Percentiles rank a stretch among this genome's conserved stretches.
Conservation (phyloP, 2,329 filamentous ascomycete genomes). For the Aspergillus cejpii region DNA sequence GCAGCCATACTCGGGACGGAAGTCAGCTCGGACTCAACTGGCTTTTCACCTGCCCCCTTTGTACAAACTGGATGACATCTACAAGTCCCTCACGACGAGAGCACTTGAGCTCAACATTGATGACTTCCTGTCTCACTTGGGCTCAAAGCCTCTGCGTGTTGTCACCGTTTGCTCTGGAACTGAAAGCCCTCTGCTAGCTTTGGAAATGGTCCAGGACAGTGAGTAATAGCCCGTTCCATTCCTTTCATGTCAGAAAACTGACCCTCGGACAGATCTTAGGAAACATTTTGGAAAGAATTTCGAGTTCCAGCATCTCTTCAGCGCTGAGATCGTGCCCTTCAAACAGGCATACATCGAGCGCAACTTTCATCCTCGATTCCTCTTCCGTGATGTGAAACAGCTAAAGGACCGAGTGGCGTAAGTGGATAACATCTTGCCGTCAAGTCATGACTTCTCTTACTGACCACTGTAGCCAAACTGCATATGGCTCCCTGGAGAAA, state of each 20-base stretch:
- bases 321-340: slow-evolving; percentile 56
- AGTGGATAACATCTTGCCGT: slow-evolving; percentile 22
- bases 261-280: slow-evolving; percentile 26
- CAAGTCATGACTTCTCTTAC: slow-evolving; percentile 2
- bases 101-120: slow-evolving; percentile 34
- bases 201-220: slow-evolving; percentile 52
- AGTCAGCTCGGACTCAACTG: slow-evolving; percentile 10
- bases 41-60: slow-evolving; percentile 23
- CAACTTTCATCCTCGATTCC: slow-evolving; percentile 48
- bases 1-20: slow-evolving; percentile 9
- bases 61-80: slow-evolving; percentile 26
- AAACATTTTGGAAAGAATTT: slow-evolving; percentile 33
- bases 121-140: slow-evolving; percentile 38
- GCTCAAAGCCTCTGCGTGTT: slow-evolving; percentile 46
- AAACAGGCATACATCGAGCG: slow-evolving; percentile 60
- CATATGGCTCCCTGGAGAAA: slow-evolving; percentile 53
- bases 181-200: slow-evolving; percentile 62
- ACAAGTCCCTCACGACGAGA: slow-evolving; percentile 20
- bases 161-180: slow-evolving; percentile 75
- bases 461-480: slow-evolving; percentile 51
- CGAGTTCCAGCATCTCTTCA: slow-evolving; percentile 52
- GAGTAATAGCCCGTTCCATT: slow-evolving; percentile 11
- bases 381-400: slow-evolving; percentile 57
- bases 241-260: background rate
- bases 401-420: slow-evolving; percentile 46